Conservation (phyloP, 208 protist species). For the Wallacemonas sp. region DNA sequence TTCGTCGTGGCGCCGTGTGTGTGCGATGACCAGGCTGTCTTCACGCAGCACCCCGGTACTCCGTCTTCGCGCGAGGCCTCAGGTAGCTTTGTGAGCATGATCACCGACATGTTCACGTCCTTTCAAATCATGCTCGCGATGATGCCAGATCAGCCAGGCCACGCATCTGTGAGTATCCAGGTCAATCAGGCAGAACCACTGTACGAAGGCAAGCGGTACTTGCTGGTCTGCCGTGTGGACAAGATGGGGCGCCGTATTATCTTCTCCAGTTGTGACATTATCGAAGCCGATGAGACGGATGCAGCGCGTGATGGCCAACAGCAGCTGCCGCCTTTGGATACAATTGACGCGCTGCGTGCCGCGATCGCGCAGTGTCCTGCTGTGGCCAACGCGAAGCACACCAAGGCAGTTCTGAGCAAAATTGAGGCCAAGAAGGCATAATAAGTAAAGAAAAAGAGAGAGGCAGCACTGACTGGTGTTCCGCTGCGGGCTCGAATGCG, state of each 20-base stretch:
- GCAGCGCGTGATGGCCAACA: not conserved
- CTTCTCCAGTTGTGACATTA: conserved; percentile 44
- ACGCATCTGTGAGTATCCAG: conserved; percentile 52
- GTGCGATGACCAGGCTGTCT: conserved; percentile 15
- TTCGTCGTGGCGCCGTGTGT: conserved; percentile 22
- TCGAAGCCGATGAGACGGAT: conserved; percentile 22
- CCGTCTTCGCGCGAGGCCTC: not conserved
- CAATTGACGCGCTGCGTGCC: conserved; percentile 21
- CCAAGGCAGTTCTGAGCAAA: conserved; percentile 40
- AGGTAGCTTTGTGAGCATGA: conserved; percentile 10
- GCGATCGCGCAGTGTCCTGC: conserved; percentile 23
- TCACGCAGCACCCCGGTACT: not conserved
- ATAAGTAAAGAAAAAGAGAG: conserved; percentile 4
- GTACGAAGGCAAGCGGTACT: conserved; percentile 24
- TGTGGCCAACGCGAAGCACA: conserved; percentile 47
- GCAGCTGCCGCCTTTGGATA: conserved; percentile 15
- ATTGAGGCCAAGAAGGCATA: not conserved
- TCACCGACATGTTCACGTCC: conserved; percentile 34
- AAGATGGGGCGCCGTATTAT: conserved; percentile 52
- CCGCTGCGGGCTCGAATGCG: not conserved
- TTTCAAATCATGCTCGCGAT: conserved; percentile 28
- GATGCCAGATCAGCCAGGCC: conserved; percentile 24
- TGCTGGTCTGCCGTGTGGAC: conserved; percentile 35
- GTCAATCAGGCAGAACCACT: conserved; percentile 28
- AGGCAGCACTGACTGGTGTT: too few relatives aligned